Conservation (phyloP, 345 rosid genomes). For the Acer yangbiense region DNA sequence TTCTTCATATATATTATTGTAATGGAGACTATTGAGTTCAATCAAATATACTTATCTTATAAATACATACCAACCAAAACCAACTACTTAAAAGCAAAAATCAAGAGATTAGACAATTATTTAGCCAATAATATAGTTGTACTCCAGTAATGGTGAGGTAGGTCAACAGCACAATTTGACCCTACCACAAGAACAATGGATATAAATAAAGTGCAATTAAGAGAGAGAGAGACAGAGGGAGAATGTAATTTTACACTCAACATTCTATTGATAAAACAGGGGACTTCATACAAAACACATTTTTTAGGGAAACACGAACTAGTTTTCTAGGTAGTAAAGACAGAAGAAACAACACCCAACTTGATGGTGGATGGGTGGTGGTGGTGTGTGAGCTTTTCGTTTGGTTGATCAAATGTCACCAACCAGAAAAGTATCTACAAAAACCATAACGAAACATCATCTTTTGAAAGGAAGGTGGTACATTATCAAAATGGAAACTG, state of each 20-base stretch:
- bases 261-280: neutral
- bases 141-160: too few relatives aligned
- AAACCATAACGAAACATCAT: neutral
- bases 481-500: neutral
- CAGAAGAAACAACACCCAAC: neutral
- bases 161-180: too few relatives aligned
- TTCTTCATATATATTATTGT: neutral
- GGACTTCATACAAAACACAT: neutral
- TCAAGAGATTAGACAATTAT: neutral
- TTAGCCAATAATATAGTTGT: too few relatives aligned
- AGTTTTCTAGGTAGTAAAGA: neutral
- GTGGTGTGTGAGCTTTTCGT: neutral
- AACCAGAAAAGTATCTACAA: constrained; percentile 14
- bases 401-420: constrained; percentile 16
- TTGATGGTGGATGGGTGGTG: neutral
- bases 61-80: too few relatives aligned
- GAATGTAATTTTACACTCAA: neutral
- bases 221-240: neutral
- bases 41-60: neutral
- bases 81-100: neutral
- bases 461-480: neutral
- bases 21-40: neutral
- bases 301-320: neutral
- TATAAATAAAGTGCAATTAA: neutral
- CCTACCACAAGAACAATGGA: neutral